Evolutionary conservation across 1,139 yeast genomes (phyloP), one percentile per base, ranked within the genome.

Genomic region (Saccharomycopsis phalli): DNA sequence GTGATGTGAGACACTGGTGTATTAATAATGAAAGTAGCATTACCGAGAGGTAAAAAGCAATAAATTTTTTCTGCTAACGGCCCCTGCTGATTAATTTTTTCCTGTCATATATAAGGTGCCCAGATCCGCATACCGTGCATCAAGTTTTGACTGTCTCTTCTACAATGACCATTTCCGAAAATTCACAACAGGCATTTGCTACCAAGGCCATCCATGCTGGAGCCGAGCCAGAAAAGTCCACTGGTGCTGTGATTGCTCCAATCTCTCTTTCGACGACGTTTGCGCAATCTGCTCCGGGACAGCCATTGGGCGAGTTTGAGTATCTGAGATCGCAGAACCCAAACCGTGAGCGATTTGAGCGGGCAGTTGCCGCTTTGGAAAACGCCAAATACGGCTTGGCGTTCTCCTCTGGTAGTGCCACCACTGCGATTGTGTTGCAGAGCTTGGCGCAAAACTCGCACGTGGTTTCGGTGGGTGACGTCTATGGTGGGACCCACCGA

Each of bases 401-500:
- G 13, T 78, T 82, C 60, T 66, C 84, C 35, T 82, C 94, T 17
- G 95, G 95, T 42, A 80, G 88, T 40, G 94, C 95, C 43, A 74
- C 88, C 50, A 82, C 94, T 41, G 87, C 93, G 27, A 72, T 80
- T 53, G 69, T 86, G 38, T 63, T 83, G 51, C 94, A 83, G 62
- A 71, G 82, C 32, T 66, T 84, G 53, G 80, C 86, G 36, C 70
- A 74, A 50, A 81, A 80, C 43, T 69, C 83, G 41, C 94, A 83
- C 55, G 81, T 81, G 39, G 69, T 84, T 41, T 77, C 91, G 40
- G 78, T 84, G 54, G 91, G 86, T 52, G 95, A 86, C 55, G 94
- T 86, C 37, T 86, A 86, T 62, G 95, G 95, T 49, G 95, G 95
- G 55, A 84, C 95, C 47, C 93, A 84, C 66, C 72, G 95, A 61